phyloP scores from a whole-genome alignment of 257 asterid genomes.

The Solanum appendiculatum region DNA sequence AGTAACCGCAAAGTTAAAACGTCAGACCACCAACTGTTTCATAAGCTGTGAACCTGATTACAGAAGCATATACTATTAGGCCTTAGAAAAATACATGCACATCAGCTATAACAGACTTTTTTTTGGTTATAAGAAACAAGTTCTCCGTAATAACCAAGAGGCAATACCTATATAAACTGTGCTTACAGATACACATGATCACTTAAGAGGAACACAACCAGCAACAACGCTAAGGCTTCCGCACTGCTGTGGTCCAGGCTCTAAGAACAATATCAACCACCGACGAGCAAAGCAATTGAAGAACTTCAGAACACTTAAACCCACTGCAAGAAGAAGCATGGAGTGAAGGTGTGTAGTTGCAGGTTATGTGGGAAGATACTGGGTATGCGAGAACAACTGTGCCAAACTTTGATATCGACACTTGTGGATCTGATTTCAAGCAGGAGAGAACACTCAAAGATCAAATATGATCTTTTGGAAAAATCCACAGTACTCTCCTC shows the following conservation, averaged over 20 bases:
- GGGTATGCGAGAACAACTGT: conserved; percentile 65
- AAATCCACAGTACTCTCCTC: conserved; percentile 49
- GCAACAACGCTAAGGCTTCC: conserved; percentile 75
- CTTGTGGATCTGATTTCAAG: conserved; percentile 71
- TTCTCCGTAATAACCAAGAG: not conserved
- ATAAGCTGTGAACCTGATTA: not conserved
- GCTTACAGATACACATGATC: conserved; percentile 76
- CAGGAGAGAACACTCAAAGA: conserved; percentile 76
- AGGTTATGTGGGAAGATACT: conserved; percentile 54
- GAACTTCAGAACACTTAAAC: conserved; percentile 76
- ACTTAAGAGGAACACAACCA: conserved; percentile 58
- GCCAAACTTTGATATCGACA: conserved; percentile 72
- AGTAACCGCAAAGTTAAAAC: not conserved
- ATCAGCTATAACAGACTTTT: not conserved
- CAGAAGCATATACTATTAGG: not conserved
- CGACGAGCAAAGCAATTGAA: conserved; percentile 70
- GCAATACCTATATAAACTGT: not conserved
- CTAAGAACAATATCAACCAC: conserved; percentile 79
- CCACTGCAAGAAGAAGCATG: conserved; percentile 89
- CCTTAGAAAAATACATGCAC: not conserved
- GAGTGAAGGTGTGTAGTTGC: conserved; percentile 56
- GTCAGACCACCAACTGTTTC: not conserved
- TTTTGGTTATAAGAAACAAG: not conserved
- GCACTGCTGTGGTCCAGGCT: conserved; percentile 60
- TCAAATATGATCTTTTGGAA: conserved; percentile 59